phyloP scores from a whole-genome alignment of 345 rosid genomes.

The Populus euphratica region DNA sequence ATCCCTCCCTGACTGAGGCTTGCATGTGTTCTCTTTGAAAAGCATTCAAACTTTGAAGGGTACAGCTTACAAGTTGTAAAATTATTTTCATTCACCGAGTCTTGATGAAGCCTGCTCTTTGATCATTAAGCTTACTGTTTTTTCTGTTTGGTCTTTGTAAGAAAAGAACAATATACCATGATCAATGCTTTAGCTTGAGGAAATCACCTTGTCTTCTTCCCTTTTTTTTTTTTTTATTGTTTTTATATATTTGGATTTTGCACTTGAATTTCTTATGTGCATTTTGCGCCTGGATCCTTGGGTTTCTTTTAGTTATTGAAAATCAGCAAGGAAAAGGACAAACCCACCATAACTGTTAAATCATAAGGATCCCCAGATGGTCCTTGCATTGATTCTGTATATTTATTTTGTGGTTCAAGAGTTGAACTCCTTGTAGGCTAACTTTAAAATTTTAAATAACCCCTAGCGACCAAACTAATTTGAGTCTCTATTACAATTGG shows the following conservation, averaged over 20 bases:
- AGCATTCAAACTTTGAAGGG: neutral
- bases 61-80: neutral
- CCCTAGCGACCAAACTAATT: neutral
- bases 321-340: neutral
- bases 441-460: neutral
- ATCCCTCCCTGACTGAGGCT: too few species aligned
- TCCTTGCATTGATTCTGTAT: neutral
- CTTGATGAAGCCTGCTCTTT: neutral
- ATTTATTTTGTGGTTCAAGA: neutral
- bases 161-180: neutral
- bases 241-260: neutral
- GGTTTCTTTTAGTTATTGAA: neutral
- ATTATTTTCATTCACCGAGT: neutral
- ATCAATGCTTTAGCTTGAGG: neutral
- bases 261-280: neutral
- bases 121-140: neutral
- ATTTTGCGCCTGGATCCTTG: neutral
- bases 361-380: neutral
- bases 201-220: neutral
- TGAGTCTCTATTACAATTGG: neutral
- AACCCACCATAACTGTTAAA: neutral
- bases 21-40: neutral
- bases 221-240: too few species aligned
- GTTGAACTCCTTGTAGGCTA: neutral
- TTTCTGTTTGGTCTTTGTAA: neutral